Base-by-base conservation (phyloP, 139 green algal species). In the Nannochloris sp. region DNA sequence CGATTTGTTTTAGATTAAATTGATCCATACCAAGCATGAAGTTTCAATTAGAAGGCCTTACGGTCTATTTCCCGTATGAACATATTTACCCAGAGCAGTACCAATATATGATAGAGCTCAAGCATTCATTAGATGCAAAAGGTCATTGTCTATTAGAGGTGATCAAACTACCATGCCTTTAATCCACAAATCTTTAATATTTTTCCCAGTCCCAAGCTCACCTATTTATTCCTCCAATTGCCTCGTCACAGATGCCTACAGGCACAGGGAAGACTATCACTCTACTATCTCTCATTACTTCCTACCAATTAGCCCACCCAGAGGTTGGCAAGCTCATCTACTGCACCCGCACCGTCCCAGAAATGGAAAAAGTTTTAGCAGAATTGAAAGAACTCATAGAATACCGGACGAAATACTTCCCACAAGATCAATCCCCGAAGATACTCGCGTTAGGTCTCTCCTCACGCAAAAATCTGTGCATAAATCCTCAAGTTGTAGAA, bases 241-340 rank as follows among this genome's bases (percentile, higher is more conserved):
- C 9, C 9, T 39, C 24, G 8, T 48, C 19, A 25, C 85, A 96
- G 86, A 99, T 99, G 95, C 95, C 95, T 51, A 99, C 95, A 13
- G 95, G 95, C 25, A 99, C 95, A 5, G 95, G 95, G 53, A 99
- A 99, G 82, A 99, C 95, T 51, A 97, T 99, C 75, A 97, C 95
- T 4, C 75, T 98, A 58, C 87, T 99, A 27, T 95, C 90, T 4
- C 81, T 99, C 36, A 95, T 99, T 74, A 98, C 94, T 13, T 90
- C 76, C n/a, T 99, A 99, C 77, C 92, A 98, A 77, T 68, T 97
- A 55, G 86, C 88, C 6, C 88, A 97, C 71, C 88, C 89, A 8
- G 90, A 97, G 68, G 71, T 93, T 1, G 94, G 94, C 56, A 98
- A 98, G 82, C 90, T 99, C 30, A 78, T 99, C 25, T 98, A 98